Evolutionary conservation across 768 basidiomycete genomes (phyloP), one percentile per base, ranked within the genome.

Genomic region (Leccinum arenicola): DNA sequence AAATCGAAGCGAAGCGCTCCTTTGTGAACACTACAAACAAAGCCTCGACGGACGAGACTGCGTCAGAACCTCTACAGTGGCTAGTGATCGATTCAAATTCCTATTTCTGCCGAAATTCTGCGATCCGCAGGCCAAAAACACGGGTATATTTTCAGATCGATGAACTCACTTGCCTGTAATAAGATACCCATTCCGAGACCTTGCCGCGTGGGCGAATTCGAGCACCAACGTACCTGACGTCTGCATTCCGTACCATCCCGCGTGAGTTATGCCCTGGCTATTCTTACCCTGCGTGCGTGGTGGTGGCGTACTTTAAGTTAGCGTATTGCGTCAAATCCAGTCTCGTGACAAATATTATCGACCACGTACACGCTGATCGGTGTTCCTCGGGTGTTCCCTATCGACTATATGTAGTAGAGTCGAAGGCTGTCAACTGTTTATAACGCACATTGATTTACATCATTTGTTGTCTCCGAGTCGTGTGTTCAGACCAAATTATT

Each of bases 191-290:
- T 25, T 17, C 48, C 23, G 49, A 50, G 25, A n/a, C 25, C 17
- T 50, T 25, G 12, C 23, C 31, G 12, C 27, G 61, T 35, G 17
- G 31, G 23, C 31, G 31, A 43, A 23, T 21, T 38, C 49, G 33
- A 54, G 19, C 23, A 60, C n/a, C 7, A 19, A 40, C 21, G 7
- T 33, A 38, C 33, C 43, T 9, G n/a, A 15, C 36, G 23, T 36
- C 21, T 6, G 15, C 35, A 9, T 53, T 49, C 29, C 15, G 35
- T 23, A 62, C 57, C 52, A 58, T 56, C 58, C 56, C 50, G 40
- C 38, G 56, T 54, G 45, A 9, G 57, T 59, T 52, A 21, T 6
- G 21, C 35, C 45, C 9, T 49, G 3, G n/a, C 33, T 52, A 55
- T 57, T 50, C 49, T 56, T 49, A 29, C 54, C 12, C 36, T 12